Evolutionary conservation across 139 green algal species (phyloP).

Genomic region (Spirogloea muscicola): DNA sequence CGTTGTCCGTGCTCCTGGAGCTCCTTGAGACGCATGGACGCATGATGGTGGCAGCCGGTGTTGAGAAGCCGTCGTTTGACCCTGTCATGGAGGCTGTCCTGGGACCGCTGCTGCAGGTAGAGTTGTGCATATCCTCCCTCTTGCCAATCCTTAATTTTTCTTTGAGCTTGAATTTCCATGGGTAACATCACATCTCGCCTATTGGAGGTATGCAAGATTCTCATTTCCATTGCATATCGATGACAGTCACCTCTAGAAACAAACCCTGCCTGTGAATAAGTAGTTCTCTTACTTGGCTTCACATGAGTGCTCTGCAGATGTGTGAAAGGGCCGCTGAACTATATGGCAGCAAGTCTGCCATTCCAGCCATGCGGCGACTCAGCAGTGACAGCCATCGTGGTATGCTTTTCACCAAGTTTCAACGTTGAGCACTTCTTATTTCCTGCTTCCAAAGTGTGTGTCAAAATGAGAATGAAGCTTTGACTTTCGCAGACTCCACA

Average conservation of each 20-base stretch:
- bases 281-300: constrained; percentile 1
- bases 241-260: no score
- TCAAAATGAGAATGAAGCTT: background rate
- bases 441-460: background rate
- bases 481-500: background rate
- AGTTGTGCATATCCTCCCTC: background rate
- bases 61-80: constrained; percentile 21
- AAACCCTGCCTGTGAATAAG: background rate
- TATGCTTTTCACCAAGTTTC: background rate
- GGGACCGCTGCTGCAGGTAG: constrained; percentile 25
- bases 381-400: background rate
- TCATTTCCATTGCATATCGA: constrained; percentile 13
- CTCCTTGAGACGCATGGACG: constrained; percentile 28
- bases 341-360: constrained; percentile 22
- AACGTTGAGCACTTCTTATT: background rate
- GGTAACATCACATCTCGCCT: background rate
- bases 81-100: constrained; percentile 25
- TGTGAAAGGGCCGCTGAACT: constrained; percentile 30
- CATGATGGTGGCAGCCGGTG: constrained; percentile 20
- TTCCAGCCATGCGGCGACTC: background rate
- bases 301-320: constrained; percentile 32
- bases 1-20: constrained; percentile 33
- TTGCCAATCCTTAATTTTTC: background rate
- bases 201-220: background rate
- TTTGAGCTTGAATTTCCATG: background rate